These are phyloP conservation scores for Elsinoe australis DNA, from an alignment of 2,329 filamentous ascomycete genomes.

Conservation along the genomic window DNA sequence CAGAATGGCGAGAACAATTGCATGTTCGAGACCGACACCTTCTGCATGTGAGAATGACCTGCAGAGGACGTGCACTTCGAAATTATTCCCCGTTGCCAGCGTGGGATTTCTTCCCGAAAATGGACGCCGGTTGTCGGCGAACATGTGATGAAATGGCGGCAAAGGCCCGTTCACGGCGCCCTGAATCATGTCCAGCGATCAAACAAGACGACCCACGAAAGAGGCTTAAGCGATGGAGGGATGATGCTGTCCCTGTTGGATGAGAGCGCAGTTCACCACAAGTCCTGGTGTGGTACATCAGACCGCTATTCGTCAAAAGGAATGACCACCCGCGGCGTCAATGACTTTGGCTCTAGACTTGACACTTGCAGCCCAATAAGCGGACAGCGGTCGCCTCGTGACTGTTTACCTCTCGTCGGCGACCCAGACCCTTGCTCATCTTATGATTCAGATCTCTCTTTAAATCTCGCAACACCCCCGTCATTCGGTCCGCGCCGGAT, in stretches of 20 bases:
- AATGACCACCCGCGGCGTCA: slow-evolving; percentile 1
- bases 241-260: background rate
- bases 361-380: background rate
- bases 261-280: too few relatives aligned
- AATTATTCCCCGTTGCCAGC: too few relatives aligned
- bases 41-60: too few relatives aligned
- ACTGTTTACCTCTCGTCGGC: background rate
- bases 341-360: background rate
- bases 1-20: too few relatives aligned
- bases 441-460: background rate
- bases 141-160: too few relatives aligned
- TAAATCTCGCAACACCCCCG: background rate
- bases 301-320: slow-evolving; percentile 1
- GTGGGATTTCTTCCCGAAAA: too few relatives aligned
- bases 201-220: slow-evolving; percentile 8
- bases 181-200: slow-evolving; percentile 6
- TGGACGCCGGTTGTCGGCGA: slow-evolving; percentile 4
- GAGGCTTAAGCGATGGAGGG: background rate
- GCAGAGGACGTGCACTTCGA: too few relatives aligned
- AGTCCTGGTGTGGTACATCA: slow-evolving; percentile 3
- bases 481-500: slow-evolving; percentile 9
- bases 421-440: background rate
- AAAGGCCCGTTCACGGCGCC: slow-evolving; percentile 1
- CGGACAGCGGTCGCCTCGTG: slow-evolving; percentile 8
- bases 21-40: too few relatives aligned